Percentiles rank a stretch among this genome's conserved stretches.
Conservation (phyloP, 345 rosid species). For the Hevea brasiliensis region DNA sequence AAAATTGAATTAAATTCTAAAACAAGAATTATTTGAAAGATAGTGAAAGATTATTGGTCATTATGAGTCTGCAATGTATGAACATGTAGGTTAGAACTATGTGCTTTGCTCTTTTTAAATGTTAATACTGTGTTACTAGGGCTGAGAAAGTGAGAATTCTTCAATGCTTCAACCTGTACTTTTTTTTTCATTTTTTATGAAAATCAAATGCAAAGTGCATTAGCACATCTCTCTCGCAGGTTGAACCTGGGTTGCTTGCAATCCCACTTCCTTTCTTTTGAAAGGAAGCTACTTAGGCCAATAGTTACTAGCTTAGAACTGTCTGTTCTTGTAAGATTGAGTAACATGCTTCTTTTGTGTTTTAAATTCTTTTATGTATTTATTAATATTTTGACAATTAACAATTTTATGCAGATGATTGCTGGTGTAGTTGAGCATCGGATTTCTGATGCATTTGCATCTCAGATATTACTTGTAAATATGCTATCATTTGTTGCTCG, state of each 20-base stretch:
- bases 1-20: too few species aligned
- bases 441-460: conserved; percentile 69
- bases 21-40: too few species aligned
- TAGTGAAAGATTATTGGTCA: background rate
- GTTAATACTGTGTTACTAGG: background rate
- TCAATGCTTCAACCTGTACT: background rate
- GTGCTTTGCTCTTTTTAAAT: background rate
- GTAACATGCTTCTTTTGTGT: background rate
- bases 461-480: conserved; percentile 75
- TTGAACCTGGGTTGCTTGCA: background rate
- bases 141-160: background rate
- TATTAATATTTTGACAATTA: conserved; percentile 19
- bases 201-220: background rate
- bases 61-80: background rate
- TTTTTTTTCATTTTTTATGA: background rate
- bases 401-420: conserved; percentile 60
- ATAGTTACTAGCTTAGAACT: background rate
- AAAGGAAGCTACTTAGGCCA: background rate
- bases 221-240: background rate
- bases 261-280: background rate
- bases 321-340: background rate
- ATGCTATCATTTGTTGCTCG: conserved; percentile 79
- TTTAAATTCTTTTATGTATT: background rate
- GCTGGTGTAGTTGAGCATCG: conserved; percentile 92
- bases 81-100: background rate